Evolutionary conservation across 2,329 filamentous ascomycete species (phyloP), one percentile per base, ranked within the genome.

Genomic region (Sodiomyces alkalinus): DNA sequence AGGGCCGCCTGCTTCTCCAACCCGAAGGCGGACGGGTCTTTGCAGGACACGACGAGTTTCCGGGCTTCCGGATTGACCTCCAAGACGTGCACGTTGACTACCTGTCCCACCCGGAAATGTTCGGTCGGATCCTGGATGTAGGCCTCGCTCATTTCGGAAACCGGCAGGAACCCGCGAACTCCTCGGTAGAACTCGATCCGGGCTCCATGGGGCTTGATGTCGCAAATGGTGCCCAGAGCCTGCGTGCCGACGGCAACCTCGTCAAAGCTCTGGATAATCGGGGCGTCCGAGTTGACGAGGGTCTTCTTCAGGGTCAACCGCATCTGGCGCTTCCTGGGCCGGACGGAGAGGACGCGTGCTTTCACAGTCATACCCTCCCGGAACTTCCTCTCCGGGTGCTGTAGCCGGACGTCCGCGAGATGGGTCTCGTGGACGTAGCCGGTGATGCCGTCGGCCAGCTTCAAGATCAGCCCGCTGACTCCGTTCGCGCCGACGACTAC

Each of bases 111-210:
- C 19, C 78, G 74, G 59, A 98, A 98, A 53, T 96, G 86, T 44
- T 92, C 75, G 25, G 70, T 72, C 4, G 90, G 85, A 44, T 94
- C 80, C 40, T 79, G 71, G 44, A 98, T 94, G 46, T 79, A 94
- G 8, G 86, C 85, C 49, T 98, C 90, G 48, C 90, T 96, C 90
- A 98, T 98, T 53, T 98, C 87, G 2, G 81, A 81, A 1, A 92
- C 76, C 3, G 90, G 90, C 30, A 98, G 64, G 58, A 92, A 98
- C 7, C 80, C 92, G 39, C 74, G 72, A 13, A 98, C 62, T 7
- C 64, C 56, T 12, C 83, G 83, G 44, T 92, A 98, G 53, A 96
- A 98, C 47, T 92, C 83, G 29, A 98, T 79, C 12, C 87, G 72
- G 8, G 90, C 90, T 33, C 90, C 90, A 29, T 73, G 72, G 4